Evolutionary conservation across 345 rosid species (phyloP).

Genomic region (Ceriops decandra): DNA sequence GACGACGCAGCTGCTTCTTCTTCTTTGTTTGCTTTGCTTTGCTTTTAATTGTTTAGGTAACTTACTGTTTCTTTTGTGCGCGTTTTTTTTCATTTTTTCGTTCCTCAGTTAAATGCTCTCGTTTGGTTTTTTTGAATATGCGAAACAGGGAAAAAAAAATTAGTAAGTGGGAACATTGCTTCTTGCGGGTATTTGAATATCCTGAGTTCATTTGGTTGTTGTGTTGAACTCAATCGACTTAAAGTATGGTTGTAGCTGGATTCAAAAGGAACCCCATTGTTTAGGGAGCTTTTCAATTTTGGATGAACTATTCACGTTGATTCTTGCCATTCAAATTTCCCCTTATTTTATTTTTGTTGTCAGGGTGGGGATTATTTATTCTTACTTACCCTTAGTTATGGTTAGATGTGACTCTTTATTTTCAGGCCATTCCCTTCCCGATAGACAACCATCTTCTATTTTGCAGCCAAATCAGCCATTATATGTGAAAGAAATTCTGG

Average conservation of each 20-base stretch:
- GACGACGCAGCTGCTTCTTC: constrained; percentile 31
- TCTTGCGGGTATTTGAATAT: too few relatives aligned
- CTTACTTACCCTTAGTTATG: too few relatives aligned
- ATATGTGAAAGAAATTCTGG: constrained; percentile 21
- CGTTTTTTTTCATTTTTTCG: not conserved
- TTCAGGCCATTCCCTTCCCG: constrained; percentile 40
- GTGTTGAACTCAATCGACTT: too few relatives aligned
- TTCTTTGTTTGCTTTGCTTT: constrained; percentile 43
- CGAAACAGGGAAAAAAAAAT: not conserved
- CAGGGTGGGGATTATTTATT: too few relatives aligned
- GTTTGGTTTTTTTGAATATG: not conserved
- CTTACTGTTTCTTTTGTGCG: not conserved
- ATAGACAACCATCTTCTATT: constrained; percentile 29
- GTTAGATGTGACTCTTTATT: not conserved
- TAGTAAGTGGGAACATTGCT: too few relatives aligned
- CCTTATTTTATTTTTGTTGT: not conserved
- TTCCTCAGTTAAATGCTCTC: not conserved
- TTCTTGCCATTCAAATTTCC: not conserved
- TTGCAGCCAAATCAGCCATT: constrained; percentile 24
- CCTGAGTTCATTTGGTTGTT: too few relatives aligned
- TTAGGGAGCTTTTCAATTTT: too few relatives aligned
- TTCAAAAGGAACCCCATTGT: too few relatives aligned
- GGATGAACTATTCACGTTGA: not conserved
- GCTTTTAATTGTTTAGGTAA: constrained; percentile 50
- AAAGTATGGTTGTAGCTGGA: too few relatives aligned